Evolutionary conservation across 805 yeast genomes (phyloP).

Genomic region (Wickerhamomyces strasburgensis): DNA sequence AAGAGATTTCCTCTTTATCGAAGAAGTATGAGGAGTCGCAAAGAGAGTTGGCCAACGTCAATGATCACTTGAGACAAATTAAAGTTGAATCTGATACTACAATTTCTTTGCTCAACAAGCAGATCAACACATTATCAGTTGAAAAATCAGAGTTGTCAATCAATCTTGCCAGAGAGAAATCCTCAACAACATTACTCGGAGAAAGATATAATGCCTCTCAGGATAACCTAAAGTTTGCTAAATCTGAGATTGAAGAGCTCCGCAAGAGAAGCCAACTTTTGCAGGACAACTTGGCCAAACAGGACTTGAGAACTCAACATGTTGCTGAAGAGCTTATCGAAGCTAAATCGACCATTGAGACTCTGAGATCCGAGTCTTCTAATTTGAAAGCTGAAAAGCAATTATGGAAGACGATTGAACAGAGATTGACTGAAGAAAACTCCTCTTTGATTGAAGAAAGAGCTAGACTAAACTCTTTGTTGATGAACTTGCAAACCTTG

Average conservation of each 20-base stretch:
- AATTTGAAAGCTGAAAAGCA: constrained; percentile 52
- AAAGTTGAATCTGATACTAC: constrained; percentile 38
- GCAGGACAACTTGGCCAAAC: constrained; percentile 39
- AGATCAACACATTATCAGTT: constrained; percentile 34
- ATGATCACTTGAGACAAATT: constrained; percentile 24
- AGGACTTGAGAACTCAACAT: constrained; percentile 44
- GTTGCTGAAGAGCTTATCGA: constrained; percentile 53
- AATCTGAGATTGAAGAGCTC: constrained; percentile 42
- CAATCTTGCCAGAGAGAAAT: constrained; percentile 47
- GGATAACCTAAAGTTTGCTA: constrained; percentile 35
- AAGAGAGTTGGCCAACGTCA: constrained; percentile 9
- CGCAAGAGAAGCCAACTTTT: constrained; percentile 33
- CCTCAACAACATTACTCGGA: constrained; percentile 47
- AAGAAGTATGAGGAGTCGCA: constrained; percentile 15
- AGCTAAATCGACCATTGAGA: constrained; percentile 41
- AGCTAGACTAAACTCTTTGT: constrained; percentile 48
- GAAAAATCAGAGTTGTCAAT: constrained; percentile 45
- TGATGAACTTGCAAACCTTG: constrained; percentile 54
- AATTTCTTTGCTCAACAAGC: constrained; percentile 43
- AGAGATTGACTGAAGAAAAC: constrained; percentile 48
- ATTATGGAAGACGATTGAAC: constrained; percentile 43
- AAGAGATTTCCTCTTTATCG: constrained; percentile 8
- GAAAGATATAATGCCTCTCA: constrained; percentile 44
- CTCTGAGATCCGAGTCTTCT: constrained; percentile 39
- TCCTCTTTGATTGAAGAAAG: constrained; percentile 53